These are phyloP conservation scores for Truncatella angustata DNA, from an alignment of 2,329 filamentous ascomycete genomes.

Conservation along the genomic window DNA sequence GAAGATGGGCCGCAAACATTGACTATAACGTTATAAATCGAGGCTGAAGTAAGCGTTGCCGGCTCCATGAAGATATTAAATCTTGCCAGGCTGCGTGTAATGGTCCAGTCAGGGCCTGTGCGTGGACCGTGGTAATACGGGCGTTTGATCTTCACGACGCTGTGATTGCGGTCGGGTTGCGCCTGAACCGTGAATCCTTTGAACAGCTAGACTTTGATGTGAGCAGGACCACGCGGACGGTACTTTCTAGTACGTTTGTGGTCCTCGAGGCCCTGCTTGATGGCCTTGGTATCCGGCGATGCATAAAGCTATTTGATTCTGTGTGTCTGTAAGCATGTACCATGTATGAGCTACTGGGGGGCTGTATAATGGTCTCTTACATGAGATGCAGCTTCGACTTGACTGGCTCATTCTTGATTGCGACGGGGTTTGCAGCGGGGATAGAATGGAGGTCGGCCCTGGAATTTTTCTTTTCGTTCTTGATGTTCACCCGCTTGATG, in stretches of 20 bases:
- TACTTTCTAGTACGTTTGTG: not conserved
- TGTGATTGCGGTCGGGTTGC: not conserved
- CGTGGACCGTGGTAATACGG: too few species aligned
- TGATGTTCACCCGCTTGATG: not conserved
- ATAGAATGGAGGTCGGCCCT: not conserved
- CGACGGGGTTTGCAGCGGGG: not conserved
- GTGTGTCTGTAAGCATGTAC: too few species aligned
- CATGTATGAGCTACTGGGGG: too few species aligned
- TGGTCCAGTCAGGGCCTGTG: too few species aligned
- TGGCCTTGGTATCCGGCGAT: not conserved
- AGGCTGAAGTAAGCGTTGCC: too few species aligned
- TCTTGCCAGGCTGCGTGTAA: too few species aligned
- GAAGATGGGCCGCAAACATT: too few species aligned
- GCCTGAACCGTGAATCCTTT: not conserved
- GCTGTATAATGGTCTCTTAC: not conserved
- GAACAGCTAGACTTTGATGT: not conserved
- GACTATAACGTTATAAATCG: too few species aligned
- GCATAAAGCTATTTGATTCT: too few species aligned
- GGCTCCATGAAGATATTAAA: too few species aligned
- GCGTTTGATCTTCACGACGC: not conserved
- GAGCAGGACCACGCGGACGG: not conserved
- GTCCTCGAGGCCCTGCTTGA: not conserved
- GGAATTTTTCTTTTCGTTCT: not conserved
- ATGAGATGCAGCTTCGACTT: not conserved
- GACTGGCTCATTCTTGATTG: not conserved